Conservation (phyloP, 2,329 filamentous ascomycete species). For the Neonectria faginata region DNA sequence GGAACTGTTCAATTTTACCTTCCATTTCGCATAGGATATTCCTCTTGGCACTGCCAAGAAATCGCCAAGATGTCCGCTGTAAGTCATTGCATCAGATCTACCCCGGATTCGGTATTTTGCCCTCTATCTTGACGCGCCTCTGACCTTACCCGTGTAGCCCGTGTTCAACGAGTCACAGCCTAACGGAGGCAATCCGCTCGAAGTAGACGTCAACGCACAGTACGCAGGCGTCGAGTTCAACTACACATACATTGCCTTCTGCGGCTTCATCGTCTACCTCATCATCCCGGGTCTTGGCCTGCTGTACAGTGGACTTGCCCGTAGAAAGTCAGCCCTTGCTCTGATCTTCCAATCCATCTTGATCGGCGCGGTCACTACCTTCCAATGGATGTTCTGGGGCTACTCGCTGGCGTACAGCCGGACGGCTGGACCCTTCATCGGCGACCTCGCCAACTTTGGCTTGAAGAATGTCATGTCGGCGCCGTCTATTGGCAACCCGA, state of each 20-base stretch:
- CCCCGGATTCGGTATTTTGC: background rate
- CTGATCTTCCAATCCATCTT: conserved; percentile 61
- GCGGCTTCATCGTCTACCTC: conserved; percentile 32
- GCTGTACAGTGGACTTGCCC: conserved; percentile 53
- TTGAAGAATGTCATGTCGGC: conserved; percentile 50
- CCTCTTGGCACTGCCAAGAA: conserved; percentile 1
- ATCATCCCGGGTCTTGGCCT: conserved; percentile 44
- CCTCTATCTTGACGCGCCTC: background rate
- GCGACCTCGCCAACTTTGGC: conserved; percentile 49
- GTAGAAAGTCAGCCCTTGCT: conserved; percentile 53
- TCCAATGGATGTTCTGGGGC: conserved; percentile 61
- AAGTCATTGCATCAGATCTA: background rate
- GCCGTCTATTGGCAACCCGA: conserved; percentile 49
- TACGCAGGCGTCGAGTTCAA: conserved; percentile 29
- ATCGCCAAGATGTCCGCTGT: conserved; percentile 20
- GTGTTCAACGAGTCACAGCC: conserved; percentile 30
- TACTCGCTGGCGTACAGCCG: conserved; percentile 55
- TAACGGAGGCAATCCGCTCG: conserved; percentile 28
- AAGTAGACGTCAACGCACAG: conserved; percentile 30
- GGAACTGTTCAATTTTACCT: background rate
- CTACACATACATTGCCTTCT: conserved; percentile 33
- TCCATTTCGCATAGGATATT: background rate
- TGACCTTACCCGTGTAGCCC: conserved; percentile 16
- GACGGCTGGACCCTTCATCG: conserved; percentile 49
- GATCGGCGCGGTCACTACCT: conserved; percentile 56